These are phyloP conservation scores for Pestalotiopsis sp. DNA, from an alignment of 2,329 filamentous ascomycete species.

Conservation along the genomic window DNA sequence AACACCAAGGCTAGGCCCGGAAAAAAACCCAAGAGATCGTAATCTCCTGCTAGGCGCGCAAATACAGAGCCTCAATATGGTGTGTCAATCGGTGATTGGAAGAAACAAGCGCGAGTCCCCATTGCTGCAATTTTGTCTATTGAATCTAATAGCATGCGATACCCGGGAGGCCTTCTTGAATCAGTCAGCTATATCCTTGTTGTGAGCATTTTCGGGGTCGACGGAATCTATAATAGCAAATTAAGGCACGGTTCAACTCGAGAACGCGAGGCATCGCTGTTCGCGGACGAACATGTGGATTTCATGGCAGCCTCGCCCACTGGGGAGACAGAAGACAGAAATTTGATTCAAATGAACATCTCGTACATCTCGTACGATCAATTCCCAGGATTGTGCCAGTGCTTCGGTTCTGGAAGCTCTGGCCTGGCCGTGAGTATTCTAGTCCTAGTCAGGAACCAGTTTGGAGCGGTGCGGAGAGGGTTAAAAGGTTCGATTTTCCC, in stretches of 20 bases:
- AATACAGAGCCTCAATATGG: slow-evolving; percentile 12
- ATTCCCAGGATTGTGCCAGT: slow-evolving; percentile 1
- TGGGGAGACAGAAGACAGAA: background rate
- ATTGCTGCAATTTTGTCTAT: slow-evolving; percentile 8
- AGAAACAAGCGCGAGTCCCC: slow-evolving; percentile 12
- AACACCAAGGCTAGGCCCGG: background rate
- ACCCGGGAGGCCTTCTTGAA: slow-evolving; percentile 4
- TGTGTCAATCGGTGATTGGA: slow-evolving; percentile 16
- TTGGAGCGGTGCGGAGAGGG: background rate
- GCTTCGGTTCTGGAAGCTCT: slow-evolving; percentile 3
- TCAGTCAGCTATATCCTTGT: slow-evolving; percentile 5
- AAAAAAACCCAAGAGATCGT: background rate
- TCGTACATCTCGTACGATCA: background rate
- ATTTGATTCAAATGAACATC: background rate
- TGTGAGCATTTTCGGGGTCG: background rate
- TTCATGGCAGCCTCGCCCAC: background rate
- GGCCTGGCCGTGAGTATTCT: background rate
- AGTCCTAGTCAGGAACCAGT: background rate
- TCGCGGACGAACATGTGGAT: slow-evolving; percentile 2
- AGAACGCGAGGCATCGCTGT: background rate
- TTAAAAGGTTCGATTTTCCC: slow-evolving; percentile 6
- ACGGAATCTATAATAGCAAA: background rate
- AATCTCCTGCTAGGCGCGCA: slow-evolving; percentile 13
- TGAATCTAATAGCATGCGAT: slow-evolving; percentile 1
- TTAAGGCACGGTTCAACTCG: background rate